These are phyloP conservation scores for Rhypophila decipiens DNA, from an alignment of 495 filamentous ascomycete genomes.

Conservation along the genomic window DNA sequence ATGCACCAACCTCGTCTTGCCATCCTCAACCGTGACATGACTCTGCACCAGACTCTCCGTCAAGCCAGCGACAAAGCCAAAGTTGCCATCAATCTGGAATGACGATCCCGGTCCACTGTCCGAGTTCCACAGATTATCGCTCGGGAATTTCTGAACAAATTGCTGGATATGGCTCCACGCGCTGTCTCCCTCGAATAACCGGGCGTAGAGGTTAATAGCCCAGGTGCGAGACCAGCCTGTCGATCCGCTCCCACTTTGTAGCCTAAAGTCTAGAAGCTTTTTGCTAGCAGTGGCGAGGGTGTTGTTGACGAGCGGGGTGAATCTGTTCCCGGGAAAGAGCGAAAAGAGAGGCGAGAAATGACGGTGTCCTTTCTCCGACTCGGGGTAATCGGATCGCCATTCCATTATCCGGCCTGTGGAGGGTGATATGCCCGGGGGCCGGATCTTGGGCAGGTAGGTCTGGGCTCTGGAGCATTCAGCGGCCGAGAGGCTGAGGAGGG, in stretches of 20 bases:
- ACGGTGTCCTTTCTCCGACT: conserved; percentile 43
- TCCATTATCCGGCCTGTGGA: conserved; percentile 43
- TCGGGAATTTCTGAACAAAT: conserved; percentile 33
- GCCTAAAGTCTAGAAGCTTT: conserved; percentile 14
- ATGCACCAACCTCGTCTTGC: too few relatives aligned
- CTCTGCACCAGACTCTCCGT: not conserved
- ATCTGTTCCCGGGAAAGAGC: conserved; percentile 25
- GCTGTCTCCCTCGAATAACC: conserved; percentile 31
- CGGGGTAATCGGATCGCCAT: conserved; percentile 41
- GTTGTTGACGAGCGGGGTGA: conserved; percentile 1
- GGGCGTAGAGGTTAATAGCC: conserved; percentile 40
- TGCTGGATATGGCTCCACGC: conserved; percentile 29
- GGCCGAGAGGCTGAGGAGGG: not conserved
- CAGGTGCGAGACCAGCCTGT: conserved; percentile 48
- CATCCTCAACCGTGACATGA: not conserved
- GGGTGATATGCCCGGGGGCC: conserved; percentile 6
- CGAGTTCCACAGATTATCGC: conserved; percentile 37
- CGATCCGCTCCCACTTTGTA: conserved; percentile 31
- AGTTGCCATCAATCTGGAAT: conserved; percentile 48
- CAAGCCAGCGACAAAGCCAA: conserved; percentile 21
- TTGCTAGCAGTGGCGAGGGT: conserved; percentile 25
- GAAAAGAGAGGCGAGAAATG: conserved; percentile 45
- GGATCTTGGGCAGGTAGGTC: conserved; percentile 12
- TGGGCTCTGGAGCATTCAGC: not conserved
- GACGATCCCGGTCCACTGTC: conserved; percentile 13